phyloP scores from a whole-genome alignment of 345 rosid species.

The Crucihimalaya himalaica region DNA sequence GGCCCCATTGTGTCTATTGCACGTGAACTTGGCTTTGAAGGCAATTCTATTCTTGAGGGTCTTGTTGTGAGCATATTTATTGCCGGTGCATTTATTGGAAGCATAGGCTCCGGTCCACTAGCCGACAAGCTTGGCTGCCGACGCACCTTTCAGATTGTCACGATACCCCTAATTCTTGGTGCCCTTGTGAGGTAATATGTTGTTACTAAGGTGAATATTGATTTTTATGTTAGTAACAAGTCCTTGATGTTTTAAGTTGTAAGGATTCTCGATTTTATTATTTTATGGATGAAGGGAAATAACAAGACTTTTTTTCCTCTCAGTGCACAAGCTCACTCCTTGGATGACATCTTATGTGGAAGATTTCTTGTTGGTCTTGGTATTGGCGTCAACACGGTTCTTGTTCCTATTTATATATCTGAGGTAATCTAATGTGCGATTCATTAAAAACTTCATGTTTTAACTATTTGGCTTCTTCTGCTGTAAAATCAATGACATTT shows the following conservation, averaged over 20 bases:
- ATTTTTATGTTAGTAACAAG: not conserved
- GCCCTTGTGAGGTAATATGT: conserved; percentile 58
- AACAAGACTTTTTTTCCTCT: conserved; percentile 15
- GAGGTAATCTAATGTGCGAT: conserved; percentile 50
- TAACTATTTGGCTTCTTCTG: not conserved
- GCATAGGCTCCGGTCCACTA: conserved; percentile 59
- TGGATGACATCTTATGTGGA: conserved; percentile 71
- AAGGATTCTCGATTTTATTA: not conserved
- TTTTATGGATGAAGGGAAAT: not conserved
- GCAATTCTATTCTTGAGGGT: conserved; percentile 67
- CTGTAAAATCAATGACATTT: not conserved
- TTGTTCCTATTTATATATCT: conserved; percentile 76
- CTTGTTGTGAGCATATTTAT: conserved; percentile 84
- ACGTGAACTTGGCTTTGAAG: conserved; percentile 72
- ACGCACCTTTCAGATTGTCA: conserved; percentile 64
- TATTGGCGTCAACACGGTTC: conserved; percentile 74
- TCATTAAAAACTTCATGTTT: not conserved
- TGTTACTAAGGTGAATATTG: not conserved
- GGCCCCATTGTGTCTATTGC: conserved; percentile 80
- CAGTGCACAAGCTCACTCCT: conserved; percentile 83
- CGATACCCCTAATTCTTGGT: conserved; percentile 63
- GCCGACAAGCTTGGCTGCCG: conserved; percentile 71
- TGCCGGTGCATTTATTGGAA: conserved; percentile 79
- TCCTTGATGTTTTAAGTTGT: not conserved
- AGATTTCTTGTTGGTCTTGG: conserved; percentile 88